These are phyloP conservation scores for Botrytis medusae DNA, from an alignment of 2,329 filamentous ascomycete genomes.

Conservation along the genomic window DNA sequence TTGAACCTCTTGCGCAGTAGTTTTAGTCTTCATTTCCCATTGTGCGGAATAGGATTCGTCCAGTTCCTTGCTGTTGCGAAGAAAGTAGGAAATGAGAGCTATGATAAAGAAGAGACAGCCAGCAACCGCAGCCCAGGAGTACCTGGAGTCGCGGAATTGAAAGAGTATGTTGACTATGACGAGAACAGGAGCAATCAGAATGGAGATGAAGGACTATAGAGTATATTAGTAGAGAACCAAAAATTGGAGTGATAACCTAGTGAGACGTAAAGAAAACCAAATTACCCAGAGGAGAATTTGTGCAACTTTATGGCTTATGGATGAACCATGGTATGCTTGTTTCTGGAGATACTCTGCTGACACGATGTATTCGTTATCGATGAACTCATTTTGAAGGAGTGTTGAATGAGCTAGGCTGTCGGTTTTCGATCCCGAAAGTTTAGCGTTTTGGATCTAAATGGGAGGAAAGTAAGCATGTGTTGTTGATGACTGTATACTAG, in stretches of 20 bases:
- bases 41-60: background rate
- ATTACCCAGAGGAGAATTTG: background rate
- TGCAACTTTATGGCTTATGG: background rate
- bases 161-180: background rate
- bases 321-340: slow-evolving; percentile 4
- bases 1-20: background rate
- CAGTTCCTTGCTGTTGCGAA: background rate
- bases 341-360: background rate
- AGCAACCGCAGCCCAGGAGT: background rate
- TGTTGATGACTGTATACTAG: background rate
- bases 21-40: background rate
- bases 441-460: background rate
- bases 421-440: background rate
- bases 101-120: background rate
- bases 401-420: too few relatives aligned
- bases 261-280: background rate
- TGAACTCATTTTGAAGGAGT: background rate
- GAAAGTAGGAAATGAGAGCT: background rate
- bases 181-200: background rate
- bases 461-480: background rate
- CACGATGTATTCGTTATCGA: background rate
- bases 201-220: background rate
- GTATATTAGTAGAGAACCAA: background rate
- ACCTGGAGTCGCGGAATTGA: background rate
- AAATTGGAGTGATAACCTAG: background rate